Percentiles rank a stretch among this genome's conserved stretches.
Evolutionary conservation across 495 filamentous ascomycete genomes (phyloP).

Genomic region (Lindgomyces ingoldianus): DNA sequence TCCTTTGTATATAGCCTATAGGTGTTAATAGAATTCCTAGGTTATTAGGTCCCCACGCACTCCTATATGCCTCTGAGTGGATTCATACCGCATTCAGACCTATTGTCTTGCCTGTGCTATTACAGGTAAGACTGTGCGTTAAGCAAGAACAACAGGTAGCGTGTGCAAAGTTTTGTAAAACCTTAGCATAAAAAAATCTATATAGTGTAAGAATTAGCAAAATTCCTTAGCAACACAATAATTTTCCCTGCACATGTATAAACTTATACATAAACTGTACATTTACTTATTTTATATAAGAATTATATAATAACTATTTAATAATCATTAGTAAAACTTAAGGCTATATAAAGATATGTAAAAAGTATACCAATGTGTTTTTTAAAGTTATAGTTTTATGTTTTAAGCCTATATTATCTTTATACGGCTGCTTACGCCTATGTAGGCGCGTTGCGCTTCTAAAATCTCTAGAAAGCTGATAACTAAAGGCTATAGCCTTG

Average conservation of each 20-base stretch:
- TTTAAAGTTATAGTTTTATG: not conserved
- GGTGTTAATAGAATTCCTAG: no score
- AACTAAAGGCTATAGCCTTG: not conserved
- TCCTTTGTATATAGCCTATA: no score
- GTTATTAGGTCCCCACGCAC: no score
- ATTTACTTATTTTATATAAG: not conserved
- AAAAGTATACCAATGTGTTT: not conserved
- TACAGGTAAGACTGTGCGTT: no score
- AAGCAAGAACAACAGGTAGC: no score
- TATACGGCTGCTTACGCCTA: not conserved
- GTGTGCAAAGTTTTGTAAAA: no score
- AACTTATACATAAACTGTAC: not conserved
- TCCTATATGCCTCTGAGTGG: no score
- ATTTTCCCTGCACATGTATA: not conserved
- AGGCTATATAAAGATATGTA: not conserved
- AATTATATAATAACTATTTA: not conserved
- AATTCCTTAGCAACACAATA: not conserved
- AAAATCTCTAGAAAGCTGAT: not conserved
- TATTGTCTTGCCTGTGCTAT: no score
- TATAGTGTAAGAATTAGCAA: no score
- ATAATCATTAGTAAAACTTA: not conserved
- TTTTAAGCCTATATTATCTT: not conserved
- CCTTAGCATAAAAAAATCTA: no score
- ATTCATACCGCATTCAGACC: no score
- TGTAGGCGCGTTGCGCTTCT: not conserved